Percentiles rank a stretch among this genome's conserved stretches.
phyloP scores from a whole-genome alignment of 345 rosid species.

The Microcos paniculata region DNA sequence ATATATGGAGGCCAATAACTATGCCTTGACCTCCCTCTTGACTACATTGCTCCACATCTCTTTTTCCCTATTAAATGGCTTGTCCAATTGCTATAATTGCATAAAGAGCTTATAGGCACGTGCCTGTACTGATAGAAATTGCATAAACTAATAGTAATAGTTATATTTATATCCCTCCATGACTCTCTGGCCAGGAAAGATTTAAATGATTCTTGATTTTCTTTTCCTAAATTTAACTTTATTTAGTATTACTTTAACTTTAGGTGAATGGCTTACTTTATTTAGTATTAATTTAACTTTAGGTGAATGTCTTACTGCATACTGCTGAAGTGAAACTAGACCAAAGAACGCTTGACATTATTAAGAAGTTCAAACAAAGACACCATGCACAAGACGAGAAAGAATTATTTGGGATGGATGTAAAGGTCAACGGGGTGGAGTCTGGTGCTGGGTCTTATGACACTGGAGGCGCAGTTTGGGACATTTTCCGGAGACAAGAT shows the following conservation, averaged over 20 bases:
- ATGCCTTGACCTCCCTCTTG: neutral
- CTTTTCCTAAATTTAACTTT: neutral
- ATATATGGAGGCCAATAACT: neutral
- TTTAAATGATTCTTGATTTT: neutral
- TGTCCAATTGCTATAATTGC: neutral
- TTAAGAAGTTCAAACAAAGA: conserved; percentile 37
- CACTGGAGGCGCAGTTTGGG: conserved; percentile 67
- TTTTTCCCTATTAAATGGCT: neutral
- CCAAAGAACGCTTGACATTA: neutral
- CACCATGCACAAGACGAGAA: conserved; percentile 54
- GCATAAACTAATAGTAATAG: neutral
- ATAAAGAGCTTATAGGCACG: neutral
- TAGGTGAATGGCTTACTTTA: conserved; percentile 60
- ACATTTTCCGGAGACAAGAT: conserved; percentile 75
- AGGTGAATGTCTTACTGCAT: conserved; percentile 77
- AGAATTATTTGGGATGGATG: conserved; percentile 40
- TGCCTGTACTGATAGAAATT: neutral
- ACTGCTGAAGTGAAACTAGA: conserved; percentile 38
- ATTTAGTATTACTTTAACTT: neutral
- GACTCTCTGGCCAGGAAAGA: neutral
- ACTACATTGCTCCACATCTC: neutral
- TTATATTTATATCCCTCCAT: neutral
- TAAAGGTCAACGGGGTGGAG: conserved; percentile 9
- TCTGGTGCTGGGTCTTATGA: neutral
- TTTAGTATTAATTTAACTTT: conserved; percentile 8